phyloP scores from a whole-genome alignment of 257 asterid genomes.

The Gentiana macrophylla region DNA sequence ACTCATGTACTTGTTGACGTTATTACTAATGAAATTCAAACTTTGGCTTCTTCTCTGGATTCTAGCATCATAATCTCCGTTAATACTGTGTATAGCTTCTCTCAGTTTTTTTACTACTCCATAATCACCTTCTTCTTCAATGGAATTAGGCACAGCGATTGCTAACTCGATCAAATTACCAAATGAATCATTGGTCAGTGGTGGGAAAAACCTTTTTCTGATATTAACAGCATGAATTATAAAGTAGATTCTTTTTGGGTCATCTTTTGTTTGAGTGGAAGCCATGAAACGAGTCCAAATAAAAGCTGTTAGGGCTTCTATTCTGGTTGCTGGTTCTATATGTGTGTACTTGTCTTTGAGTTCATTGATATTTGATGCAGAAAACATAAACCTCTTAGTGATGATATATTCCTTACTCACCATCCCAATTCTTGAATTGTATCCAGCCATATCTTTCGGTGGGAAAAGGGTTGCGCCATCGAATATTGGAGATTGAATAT shows the following conservation, averaged over 20 bases:
- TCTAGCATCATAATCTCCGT: too few relatives aligned
- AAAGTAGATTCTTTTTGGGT: conserved; percentile 17
- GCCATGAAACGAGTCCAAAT: conserved; percentile 28
- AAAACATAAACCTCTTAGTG: conserved; percentile 25
- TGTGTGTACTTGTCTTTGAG: conserved; percentile 21
- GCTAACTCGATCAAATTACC: too few relatives aligned
- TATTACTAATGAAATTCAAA: too few relatives aligned
- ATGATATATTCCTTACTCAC: conserved; percentile 15
- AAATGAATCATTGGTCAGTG: too few relatives aligned
- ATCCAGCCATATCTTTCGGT: conserved; percentile 19
- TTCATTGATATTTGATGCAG: conserved; percentile 16
- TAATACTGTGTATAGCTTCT: too few relatives aligned
- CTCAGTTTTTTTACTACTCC: too few relatives aligned
- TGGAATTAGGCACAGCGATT: too few relatives aligned
- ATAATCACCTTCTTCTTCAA: too few relatives aligned
- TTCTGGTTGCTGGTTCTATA: conserved; percentile 19
- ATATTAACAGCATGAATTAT: not conserved
- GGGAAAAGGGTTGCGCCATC: conserved; percentile 31
- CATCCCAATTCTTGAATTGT: conserved; percentile 8
- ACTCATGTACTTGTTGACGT: too few relatives aligned
- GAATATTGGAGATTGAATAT: conserved; percentile 14
- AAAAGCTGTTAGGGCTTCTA: conserved; percentile 36
- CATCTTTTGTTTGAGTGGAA: conserved; percentile 10
- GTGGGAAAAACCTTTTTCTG: not conserved
- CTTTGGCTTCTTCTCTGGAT: too few relatives aligned